phyloP scores from a whole-genome alignment of 1,284 basidiomycete genomes.

The Cutaneotrichosporon dermatis region DNA sequence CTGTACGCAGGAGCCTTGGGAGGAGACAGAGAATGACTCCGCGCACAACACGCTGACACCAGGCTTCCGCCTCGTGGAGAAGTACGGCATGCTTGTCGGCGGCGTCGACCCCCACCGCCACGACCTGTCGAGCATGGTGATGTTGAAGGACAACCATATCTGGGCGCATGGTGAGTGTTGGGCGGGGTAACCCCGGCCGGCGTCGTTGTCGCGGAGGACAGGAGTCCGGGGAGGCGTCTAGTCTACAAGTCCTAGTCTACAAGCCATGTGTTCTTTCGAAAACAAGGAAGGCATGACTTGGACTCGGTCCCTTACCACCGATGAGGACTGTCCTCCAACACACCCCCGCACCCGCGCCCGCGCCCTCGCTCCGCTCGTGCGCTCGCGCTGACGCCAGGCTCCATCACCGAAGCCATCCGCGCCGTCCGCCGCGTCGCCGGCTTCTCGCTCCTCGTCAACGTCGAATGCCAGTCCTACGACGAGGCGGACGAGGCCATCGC shows the following conservation, averaged over 20 bases:
- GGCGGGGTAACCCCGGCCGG: too few species aligned
- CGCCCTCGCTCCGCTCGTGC: too few species aligned
- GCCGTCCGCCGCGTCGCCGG: constrained; percentile 84
- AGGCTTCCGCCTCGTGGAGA: constrained; percentile 95
- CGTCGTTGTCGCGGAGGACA: too few species aligned
- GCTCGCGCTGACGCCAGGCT: constrained; percentile 53
- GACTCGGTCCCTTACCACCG: too few species aligned
- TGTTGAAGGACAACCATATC: constrained; percentile 99
- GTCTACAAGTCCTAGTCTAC: too few species aligned
- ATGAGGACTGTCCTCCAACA: too few species aligned
- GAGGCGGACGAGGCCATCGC: constrained; percentile 95
- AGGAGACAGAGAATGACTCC: too few species aligned
- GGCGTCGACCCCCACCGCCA: constrained; percentile 96
- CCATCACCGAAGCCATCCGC: constrained; percentile 80
- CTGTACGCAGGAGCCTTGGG: too few species aligned
- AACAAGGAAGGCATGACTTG: too few species aligned
- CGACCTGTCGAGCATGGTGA: constrained; percentile 97
- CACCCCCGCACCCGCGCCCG: background rate
- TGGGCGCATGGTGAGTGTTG: constrained; percentile 63
- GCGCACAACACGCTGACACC: constrained; percentile 1
- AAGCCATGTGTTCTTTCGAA: too few species aligned
- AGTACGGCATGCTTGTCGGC: constrained; percentile 98
- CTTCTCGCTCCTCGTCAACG: constrained; percentile 87
- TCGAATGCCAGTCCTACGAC: constrained; percentile 81
- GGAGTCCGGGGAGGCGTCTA: too few species aligned